Evolutionary conservation across 768 basidiomycete genomes (phyloP), one percentile per base, ranked within the genome.

Genomic region (Cubamyces lactineus): DNA sequence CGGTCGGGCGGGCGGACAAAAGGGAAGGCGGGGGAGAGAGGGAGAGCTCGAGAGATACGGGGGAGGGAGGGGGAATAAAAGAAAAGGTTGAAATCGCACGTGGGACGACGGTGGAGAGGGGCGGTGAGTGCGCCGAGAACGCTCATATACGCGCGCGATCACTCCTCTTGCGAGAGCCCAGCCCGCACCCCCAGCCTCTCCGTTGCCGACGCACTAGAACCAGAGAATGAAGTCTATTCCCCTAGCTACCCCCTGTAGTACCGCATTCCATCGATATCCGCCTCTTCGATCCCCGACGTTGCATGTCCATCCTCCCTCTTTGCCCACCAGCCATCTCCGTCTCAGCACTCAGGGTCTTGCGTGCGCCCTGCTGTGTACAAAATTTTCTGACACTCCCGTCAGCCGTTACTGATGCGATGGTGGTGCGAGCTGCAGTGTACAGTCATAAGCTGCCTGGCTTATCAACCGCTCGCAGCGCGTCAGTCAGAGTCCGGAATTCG

Each of bases 61-160:
- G 9, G 34, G 34, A 53, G 54, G 13, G 58, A 23, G 48, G 49
- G 21, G 34, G 50, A 59, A 51, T 39, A 64, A 64, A 52, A 40
- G 52, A 53, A 52, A 51, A 52, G 57, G 61, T 62, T 62, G 42
- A 56, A 28, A 43, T 63, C 62, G 56, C 62, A 63, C 61, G 61
- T 57, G 61, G 57, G 57, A 59, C 41, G 38, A 48, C 17, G 30
- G 24, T 26, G 16, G 13, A 45, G 40, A 40, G 57, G 53, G 57
- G 57, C 57, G 26, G 57, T 58, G 57, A 50, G 26, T 6, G 11
- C 42, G 12, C 23, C 46, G 13, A 26, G 26, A 5, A 12, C 24
- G 7, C 30, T 24, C 55, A 47, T 50, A 42, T 58, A 50, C n/a
- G 13, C 38, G 5, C 38, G 39, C 57, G 48, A 58, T 50, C 48